Conservation (phyloP, 2,329 filamentous ascomycete genomes). For the Gaeumannomyces tritici region DNA sequence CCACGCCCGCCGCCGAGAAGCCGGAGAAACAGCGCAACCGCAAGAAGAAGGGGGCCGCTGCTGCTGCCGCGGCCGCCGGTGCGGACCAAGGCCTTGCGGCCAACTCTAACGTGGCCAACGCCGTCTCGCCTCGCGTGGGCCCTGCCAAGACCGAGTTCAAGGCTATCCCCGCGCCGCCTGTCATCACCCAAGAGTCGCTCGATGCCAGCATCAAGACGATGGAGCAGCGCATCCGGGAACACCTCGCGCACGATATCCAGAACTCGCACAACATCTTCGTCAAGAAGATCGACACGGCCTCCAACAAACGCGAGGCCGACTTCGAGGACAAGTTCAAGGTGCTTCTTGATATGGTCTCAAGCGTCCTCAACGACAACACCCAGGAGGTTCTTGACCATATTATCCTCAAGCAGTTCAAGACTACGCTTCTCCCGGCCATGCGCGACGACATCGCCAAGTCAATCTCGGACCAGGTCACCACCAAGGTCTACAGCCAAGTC, state of each 20-base stretch:
- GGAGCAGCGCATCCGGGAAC: conserved; percentile 39
- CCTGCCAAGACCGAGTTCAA: conserved; percentile 22
- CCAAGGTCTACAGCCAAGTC: conserved; percentile 57
- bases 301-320: conserved; percentile 37
- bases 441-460: conserved; percentile 56
- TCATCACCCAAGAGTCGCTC: conserved; percentile 29
- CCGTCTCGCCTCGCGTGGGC: conserved; percentile 22
- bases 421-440: conserved; percentile 66
- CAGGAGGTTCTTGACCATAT: conserved; percentile 68
- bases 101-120: conserved; percentile 17
- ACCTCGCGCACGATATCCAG: conserved; percentile 44
- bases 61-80: conserved; percentile 30
- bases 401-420: conserved; percentile 65
- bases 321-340: conserved; percentile 44
- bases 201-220: conserved; percentile 45
- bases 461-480: conserved; percentile 62
- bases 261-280: conserved; percentile 22
- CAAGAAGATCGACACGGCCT: conserved; percentile 50
- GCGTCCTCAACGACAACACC: conserved; percentile 53
- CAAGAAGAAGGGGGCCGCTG: conserved; percentile 53
- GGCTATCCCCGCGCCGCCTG: conserved; percentile 6
- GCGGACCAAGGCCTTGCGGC: conserved; percentile 34
- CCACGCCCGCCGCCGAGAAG: conserved; percentile 37
- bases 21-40: conserved; percentile 51
- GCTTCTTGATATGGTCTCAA: conserved; percentile 47